phyloP scores from a whole-genome alignment of 352 stramenopile genomes.

The Phytophthora cryptogea region DNA sequence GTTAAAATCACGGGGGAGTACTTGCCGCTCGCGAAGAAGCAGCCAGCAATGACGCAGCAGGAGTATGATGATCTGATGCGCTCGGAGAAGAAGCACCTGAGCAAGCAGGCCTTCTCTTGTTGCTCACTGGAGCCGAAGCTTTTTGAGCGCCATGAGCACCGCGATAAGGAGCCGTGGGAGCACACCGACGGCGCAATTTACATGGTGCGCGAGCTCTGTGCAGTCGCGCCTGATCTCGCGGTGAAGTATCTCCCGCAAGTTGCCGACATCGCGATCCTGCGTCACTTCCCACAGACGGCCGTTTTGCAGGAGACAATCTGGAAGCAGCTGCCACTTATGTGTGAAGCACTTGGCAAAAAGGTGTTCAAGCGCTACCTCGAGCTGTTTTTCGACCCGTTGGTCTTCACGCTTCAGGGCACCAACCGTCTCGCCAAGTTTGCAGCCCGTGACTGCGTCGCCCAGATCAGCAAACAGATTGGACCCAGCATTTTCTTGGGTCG shows the following conservation, averaged over 20 bases:
- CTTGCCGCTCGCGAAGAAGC: slow-evolving; percentile 87
- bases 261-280: slow-evolving; percentile 75
- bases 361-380: slow-evolving; percentile 86
- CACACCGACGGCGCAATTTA: slow-evolving; percentile 96
- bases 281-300: slow-evolving; percentile 74
- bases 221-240: slow-evolving; percentile 54
- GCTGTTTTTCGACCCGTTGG: slow-evolving; percentile 82
- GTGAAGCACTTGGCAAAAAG: slow-evolving; percentile 75
- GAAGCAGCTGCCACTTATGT: slow-evolving; percentile 83
- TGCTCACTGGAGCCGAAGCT: slow-evolving; percentile 95
- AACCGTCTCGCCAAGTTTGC: slow-evolving; percentile 74
- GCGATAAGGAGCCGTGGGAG: slow-evolving; percentile 93
- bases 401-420: slow-evolving; percentile 78
- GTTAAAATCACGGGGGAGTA: slow-evolving; percentile 64
- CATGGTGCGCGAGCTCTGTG: slow-evolving; percentile 92
- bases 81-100: slow-evolving; percentile 90
- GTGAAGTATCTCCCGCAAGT: slow-evolving; percentile 59
- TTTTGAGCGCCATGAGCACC: slow-evolving; percentile 84
- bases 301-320: slow-evolving; percentile 85
- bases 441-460: slow-evolving; percentile 72
- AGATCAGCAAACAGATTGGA: slow-evolving; percentile 79
- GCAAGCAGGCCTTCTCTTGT: slow-evolving; percentile 95
- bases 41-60: slow-evolving; percentile 92
- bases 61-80: slow-evolving; percentile 93
- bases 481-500: slow-evolving; percentile 83